Conservation (phyloP, 805 yeast species). For the Spencermartinsiella europaea region DNA sequence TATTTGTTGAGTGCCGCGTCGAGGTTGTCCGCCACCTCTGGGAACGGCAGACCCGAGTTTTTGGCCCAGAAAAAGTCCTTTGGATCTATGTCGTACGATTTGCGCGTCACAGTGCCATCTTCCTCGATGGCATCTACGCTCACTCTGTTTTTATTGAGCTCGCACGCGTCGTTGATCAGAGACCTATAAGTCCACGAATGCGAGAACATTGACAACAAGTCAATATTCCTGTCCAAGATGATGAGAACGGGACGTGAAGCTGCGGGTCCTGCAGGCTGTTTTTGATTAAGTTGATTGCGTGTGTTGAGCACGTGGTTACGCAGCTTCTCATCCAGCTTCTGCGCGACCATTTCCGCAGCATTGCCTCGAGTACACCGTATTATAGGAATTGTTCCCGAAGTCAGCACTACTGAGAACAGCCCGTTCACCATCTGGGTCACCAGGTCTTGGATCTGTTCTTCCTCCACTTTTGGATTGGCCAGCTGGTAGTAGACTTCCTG, state of each 20-base stretch:
- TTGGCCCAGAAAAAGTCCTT: constrained; percentile 87
- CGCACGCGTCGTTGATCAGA: constrained; percentile 88
- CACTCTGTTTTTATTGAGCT: constrained; percentile 69
- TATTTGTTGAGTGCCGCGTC: constrained; percentile 76
- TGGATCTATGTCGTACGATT: constrained; percentile 84
- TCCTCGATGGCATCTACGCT: constrained; percentile 27
- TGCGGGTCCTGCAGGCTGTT: constrained; percentile 17
- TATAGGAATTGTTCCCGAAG: constrained; percentile 77
- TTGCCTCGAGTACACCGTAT: constrained; percentile 90
- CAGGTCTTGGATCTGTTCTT: constrained; percentile 61
- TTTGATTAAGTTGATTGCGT: constrained; percentile 8
- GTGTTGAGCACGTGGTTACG: constrained; percentile 81
- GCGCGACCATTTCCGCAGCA: constrained; percentile 92
- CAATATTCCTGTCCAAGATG: constrained; percentile 81
- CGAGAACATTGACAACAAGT: constrained; percentile 86
- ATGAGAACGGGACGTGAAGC: constrained; percentile 70
- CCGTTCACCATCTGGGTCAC: constrained; percentile 77
- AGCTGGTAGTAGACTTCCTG: constrained; percentile 60
- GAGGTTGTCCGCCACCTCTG: constrained; percentile 97
- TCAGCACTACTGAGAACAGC: constrained; percentile 69
- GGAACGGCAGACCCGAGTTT: constrained; percentile 86
- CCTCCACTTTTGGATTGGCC: constrained; percentile 67
- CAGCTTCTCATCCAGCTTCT: constrained; percentile 73
- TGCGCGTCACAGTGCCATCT: constrained; percentile 35
- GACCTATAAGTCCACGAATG: constrained; percentile 99